Base-by-base conservation (phyloP, 441 rosid genomes). In the Mallotus japonicus region DNA sequence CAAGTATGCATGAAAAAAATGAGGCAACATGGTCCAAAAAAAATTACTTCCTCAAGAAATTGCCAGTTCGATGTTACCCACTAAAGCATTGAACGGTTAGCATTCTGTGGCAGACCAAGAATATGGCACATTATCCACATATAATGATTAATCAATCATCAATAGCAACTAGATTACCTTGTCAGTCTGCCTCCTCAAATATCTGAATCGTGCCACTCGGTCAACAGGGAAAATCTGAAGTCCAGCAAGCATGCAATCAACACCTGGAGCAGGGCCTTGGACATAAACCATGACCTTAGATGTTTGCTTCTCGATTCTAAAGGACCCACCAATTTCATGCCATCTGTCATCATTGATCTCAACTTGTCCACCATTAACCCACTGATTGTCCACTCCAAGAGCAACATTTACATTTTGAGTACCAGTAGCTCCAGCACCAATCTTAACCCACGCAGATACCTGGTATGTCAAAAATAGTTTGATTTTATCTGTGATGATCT, bases 371-470 rank as follows among this genome's bases (percentile, higher is more conserved):
- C 97, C 97, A 76, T 95, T 91, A 67, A 91, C 94, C 94, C 93
- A 95, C 67, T 90, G 94, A 79, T 22, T 83, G 72, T 95, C 97
- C 44, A 92, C 96, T 49, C 93, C 78, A 56, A 95, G 87, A n/a
- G 99, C 92, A 62, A 92, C 84, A 64, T 88, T 95, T 75, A 95
- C 88, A 75, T 82, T 95, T 61, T 95, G 99, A 83, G 93, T 87
- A 76, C 85, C 84, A 17, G 72, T 79, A 66, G 88, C 73, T 15
- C 88, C 86, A 5, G 87, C 72, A 62, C 88, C 89, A 71, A 95
- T 82, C 86, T 85, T 86, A 54, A 92, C 97, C 99, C 99, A 95
- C 12, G 97, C 97, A 44, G 97, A 87, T 11, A 95, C 86, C 83
- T 95, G 97, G 81, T 92, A 92, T 49, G 97, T 95, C 84, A 95